Percentiles rank a stretch among this genome's conserved stretches.
phyloP scores from a whole-genome alignment of 2,329 filamentous ascomycete genomes.

The Fusarium buxicola region DNA sequence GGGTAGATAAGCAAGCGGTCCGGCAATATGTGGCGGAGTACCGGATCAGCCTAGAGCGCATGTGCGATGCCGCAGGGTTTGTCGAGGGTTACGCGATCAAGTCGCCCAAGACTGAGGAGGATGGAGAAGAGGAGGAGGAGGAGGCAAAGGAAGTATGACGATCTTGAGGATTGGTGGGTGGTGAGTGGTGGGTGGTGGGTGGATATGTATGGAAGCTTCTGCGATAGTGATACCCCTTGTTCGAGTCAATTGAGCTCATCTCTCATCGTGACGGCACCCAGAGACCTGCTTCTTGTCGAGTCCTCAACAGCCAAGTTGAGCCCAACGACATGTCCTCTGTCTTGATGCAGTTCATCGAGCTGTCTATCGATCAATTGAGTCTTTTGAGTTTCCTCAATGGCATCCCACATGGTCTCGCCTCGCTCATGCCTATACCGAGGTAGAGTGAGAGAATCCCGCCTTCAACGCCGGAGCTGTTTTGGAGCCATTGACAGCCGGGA shows the following conservation, averaged over 20 bases:
- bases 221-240: slow-evolving; percentile 42
- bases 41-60: slow-evolving; percentile 70
- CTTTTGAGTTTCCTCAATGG: not conserved
- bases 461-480: slow-evolving; percentile 2
- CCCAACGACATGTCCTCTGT: not conserved
- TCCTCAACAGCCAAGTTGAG: not conserved
- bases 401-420: slow-evolving; percentile 4
- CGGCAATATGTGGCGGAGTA: slow-evolving; percentile 74
- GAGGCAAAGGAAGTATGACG: slow-evolving; percentile 36
- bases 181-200: slow-evolving; percentile 7
- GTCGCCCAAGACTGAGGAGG: slow-evolving; percentile 49
- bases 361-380: slow-evolving; percentile 18
- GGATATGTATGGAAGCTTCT: slow-evolving; percentile 26
- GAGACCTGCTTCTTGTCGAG: not conserved
- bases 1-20: slow-evolving; percentile 66
- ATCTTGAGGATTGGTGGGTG: slow-evolving; percentile 1
- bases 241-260: slow-evolving; percentile 24
- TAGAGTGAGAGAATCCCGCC: slow-evolving; percentile 1
- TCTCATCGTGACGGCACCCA: not conserved
- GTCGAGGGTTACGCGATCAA: slow-evolving; percentile 72
- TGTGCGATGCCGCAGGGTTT: slow-evolving; percentile 82
- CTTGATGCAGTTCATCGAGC: not conserved
- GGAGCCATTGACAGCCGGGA: slow-evolving; percentile 16
- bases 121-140: slow-evolving; percentile 46
- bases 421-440: slow-evolving; percentile 23